Percentiles rank a stretch among this genome's conserved stretches.
phyloP scores from a whole-genome alignment of 2,329 filamentous ascomycete genomes.

The Fusarium compactum region DNA sequence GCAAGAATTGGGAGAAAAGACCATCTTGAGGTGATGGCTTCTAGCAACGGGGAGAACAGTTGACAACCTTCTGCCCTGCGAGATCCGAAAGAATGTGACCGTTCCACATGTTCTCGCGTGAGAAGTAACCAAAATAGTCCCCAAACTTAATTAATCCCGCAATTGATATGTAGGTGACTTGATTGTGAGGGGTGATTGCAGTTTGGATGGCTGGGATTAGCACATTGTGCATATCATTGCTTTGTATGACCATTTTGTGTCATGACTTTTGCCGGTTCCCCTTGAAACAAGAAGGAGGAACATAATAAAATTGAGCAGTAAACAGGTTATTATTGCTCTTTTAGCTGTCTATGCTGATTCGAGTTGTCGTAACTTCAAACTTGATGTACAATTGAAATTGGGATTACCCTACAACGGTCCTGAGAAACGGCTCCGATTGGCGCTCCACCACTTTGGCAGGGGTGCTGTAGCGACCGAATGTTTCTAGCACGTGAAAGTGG shows the following conservation, averaged over 20 bases:
- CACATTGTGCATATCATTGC: conserved; percentile 18
- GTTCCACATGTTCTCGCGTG: conserved; percentile 17
- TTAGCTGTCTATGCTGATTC: neutral
- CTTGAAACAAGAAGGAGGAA: neutral
- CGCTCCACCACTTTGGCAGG: neutral
- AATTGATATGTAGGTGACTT: conserved; percentile 25
- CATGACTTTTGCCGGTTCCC: neutral
- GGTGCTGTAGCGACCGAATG: conserved; percentile 2
- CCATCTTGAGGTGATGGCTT: neutral
- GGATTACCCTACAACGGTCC: conserved; percentile 19
- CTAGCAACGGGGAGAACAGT: neutral
- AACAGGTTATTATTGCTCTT: neutral
- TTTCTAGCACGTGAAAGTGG: conserved; percentile 45
- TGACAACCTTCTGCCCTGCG: conserved; percentile 22
- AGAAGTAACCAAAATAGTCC: conserved; percentile 18
- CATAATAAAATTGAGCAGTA: fast-evolving
- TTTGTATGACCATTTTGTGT: neutral
- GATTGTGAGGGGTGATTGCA: neutral
- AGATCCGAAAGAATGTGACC: conserved; percentile 37
- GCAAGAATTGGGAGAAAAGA: neutral
- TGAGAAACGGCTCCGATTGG: conserved; percentile 28
- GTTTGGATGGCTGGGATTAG: neutral
- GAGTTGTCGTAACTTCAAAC: neutral
- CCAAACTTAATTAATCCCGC: conserved; percentile 36
- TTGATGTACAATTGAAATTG: neutral